These are phyloP conservation scores for Leucaena leucocephala DNA, from an alignment of 306 rosid species.

Conservation along the genomic window DNA sequence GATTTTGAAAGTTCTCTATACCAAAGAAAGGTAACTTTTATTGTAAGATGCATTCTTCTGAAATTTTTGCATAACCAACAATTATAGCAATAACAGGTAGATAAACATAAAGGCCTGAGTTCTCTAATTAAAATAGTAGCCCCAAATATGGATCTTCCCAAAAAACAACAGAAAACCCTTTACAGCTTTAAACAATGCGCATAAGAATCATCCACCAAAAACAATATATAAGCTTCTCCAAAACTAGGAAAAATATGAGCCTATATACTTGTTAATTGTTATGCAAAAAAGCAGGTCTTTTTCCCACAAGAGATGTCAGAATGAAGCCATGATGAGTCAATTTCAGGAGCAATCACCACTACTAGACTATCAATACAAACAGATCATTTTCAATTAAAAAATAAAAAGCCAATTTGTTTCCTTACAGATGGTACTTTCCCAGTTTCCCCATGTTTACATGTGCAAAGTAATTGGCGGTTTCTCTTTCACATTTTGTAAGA, in stretches of 20 bases:
- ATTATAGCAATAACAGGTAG: background rate
- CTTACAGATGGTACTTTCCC: constrained; percentile 18
- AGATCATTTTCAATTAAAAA: background rate
- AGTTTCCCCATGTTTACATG: constrained; percentile 6
- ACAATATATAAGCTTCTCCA: background rate
- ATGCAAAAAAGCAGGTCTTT: background rate
- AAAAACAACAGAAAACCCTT: background rate
- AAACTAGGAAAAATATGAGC: constrained; percentile 1
- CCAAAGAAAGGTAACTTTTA: constrained; percentile 8
- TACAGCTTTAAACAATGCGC: background rate
- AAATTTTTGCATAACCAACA: background rate
- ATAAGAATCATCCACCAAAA: background rate
- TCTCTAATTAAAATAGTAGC: background rate
- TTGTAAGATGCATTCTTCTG: too few relatives aligned
- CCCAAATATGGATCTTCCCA: background rate
- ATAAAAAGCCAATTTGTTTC: background rate
- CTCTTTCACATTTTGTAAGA: background rate
- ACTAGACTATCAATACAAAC: background rate
- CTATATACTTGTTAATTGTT: background rate
- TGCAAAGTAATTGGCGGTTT: constrained; percentile 5
- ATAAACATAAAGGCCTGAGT: background rate
- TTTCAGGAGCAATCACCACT: constrained; percentile 16
- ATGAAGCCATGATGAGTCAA: background rate
- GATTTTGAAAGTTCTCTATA: constrained; percentile 17
- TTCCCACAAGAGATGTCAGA: background rate